Evolutionary conservation across 768 basidiomycete genomes (phyloP), one percentile per base, ranked within the genome.

Genomic region (Zangia roseola): DNA sequence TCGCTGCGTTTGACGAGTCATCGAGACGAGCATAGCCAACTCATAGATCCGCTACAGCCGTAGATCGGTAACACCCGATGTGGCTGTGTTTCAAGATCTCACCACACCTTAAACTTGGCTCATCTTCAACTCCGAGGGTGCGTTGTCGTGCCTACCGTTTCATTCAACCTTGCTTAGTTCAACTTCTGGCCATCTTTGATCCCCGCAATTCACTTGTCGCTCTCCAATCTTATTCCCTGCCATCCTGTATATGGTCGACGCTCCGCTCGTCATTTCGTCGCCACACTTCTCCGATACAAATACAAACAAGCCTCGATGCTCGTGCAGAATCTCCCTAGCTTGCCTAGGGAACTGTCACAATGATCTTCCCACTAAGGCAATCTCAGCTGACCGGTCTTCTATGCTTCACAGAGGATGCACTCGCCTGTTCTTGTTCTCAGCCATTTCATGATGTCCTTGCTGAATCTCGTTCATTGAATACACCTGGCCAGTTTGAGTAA

Each of bases 371-470:
- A 13, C 70, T 70, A 34, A 19, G 21, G 46, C 49, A 40, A 25
- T 21, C 14, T 43, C 37, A 43, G 20, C 12, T 40, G 31, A 16
- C 23, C 6, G 20, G 20, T 16, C 20, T 24, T 49, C 39, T 20
- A 31, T 45, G 35, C 38, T 1, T 46, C 50, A 38, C 23, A 25
- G 3, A 46, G 45, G 44, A 43, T 43, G 31, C 34, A 41, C 73
- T 63, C 43, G 63, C 68, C 69, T 75, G 55, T 79, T 85, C 67
- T 73, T 77, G 60, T 92, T 86, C 49, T 72, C 81, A 63, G 88
- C 83, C 86, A 97, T 93, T 69, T 90, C 90, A 52, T 76, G 74
- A 54, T 92, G 91, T 2, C 92, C 93, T 25, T 79, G 79, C 58
- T 82, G 81, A 43, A 95, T 89, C 43, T 89, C 75, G 12, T 77